Conservation (phyloP, 306 rosid species). For the Gastrolobium villosum region DNA sequence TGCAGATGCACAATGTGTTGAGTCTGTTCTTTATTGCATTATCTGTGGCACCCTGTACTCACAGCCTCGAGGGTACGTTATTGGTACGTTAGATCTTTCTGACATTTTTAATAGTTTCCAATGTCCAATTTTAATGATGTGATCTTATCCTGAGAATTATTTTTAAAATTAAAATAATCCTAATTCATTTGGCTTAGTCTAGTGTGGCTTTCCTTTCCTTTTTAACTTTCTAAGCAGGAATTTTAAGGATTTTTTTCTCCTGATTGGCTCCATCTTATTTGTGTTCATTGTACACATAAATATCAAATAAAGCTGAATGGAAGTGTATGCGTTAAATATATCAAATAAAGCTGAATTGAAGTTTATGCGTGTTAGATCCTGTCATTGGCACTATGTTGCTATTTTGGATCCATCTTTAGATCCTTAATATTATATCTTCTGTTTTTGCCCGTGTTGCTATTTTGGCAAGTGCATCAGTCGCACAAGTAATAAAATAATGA, state of each 20-base stretch:
- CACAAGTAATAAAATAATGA: too few species aligned
- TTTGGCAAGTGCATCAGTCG: too few species aligned
- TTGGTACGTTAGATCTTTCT: constrained; percentile 60
- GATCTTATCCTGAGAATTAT: neutral
- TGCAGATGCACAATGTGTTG: constrained; percentile 78
- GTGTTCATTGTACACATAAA: neutral
- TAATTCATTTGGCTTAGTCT: neutral
- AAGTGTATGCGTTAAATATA: neutral
- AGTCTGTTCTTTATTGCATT: constrained; percentile 68
- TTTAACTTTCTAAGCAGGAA: neutral
- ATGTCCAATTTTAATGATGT: neutral
- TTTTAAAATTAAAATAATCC: neutral
- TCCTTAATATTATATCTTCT: too few species aligned
- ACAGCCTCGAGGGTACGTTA: constrained; percentile 80
- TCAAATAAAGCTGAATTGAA: too few species aligned
- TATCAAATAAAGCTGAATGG: neutral
- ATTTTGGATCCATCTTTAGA: too few species aligned
- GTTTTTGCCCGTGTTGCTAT: too few species aligned
- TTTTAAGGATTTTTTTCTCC: neutral
- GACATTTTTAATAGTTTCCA: neutral
- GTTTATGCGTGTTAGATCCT: neutral
- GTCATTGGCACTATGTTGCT: neutral
- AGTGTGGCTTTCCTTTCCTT: neutral
- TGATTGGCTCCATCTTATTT: neutral
- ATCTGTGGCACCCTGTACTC: constrained; percentile 66